Percentiles rank a stretch among this genome's conserved stretches.
These are phyloP conservation scores for Dendryphion nanum DNA, from an alignment of 2,329 filamentous ascomycete species.

Conservation along the genomic window DNA sequence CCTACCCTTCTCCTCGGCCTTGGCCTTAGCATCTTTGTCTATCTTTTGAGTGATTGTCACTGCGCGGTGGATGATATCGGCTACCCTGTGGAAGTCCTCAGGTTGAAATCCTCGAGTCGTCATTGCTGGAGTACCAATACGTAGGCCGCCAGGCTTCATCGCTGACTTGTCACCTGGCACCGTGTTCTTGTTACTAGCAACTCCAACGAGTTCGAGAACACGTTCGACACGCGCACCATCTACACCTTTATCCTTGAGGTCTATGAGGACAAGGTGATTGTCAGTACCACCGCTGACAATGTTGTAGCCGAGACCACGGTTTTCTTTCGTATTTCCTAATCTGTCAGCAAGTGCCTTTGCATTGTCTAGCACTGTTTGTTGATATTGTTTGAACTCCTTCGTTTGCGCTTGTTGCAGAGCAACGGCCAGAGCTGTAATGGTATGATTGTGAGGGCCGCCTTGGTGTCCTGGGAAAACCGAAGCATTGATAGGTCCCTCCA, in stretches of 20 bases:
- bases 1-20: slow-evolving; percentile 34
- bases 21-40: slow-evolving; percentile 40
- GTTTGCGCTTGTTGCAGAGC: slow-evolving; percentile 91
- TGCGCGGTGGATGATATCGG: slow-evolving; percentile 42
- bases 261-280: slow-evolving; percentile 94
- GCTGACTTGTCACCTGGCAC: slow-evolving; percentile 97
- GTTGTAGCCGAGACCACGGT: slow-evolving; percentile 77
- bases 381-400: slow-evolving; percentile 90
- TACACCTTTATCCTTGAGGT: slow-evolving; percentile 81
- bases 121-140: slow-evolving; percentile 97
- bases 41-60: slow-evolving; percentile 43
- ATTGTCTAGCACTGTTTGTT: slow-evolving; percentile 87
- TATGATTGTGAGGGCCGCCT: slow-evolving; percentile 98
- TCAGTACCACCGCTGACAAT: slow-evolving; percentile 95
- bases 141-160: slow-evolving; percentile 88
- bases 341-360: slow-evolving; percentile 82
- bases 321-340: slow-evolving; percentile 67
- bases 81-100: slow-evolving; percentile 77
- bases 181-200: slow-evolving; percentile 99
- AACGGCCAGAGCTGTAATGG: slow-evolving; percentile 93
- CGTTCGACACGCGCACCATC: slow-evolving; percentile 95
- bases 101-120: slow-evolving; percentile 90
- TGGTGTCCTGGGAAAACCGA: slow-evolving; percentile 99
- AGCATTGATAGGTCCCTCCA: slow-evolving; percentile 96
- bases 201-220: slow-evolving; percentile 96